These are phyloP conservation scores for Clathrus columnatus DNA, from an alignment of 768 basidiomycete genomes.

Conservation along the genomic window DNA sequence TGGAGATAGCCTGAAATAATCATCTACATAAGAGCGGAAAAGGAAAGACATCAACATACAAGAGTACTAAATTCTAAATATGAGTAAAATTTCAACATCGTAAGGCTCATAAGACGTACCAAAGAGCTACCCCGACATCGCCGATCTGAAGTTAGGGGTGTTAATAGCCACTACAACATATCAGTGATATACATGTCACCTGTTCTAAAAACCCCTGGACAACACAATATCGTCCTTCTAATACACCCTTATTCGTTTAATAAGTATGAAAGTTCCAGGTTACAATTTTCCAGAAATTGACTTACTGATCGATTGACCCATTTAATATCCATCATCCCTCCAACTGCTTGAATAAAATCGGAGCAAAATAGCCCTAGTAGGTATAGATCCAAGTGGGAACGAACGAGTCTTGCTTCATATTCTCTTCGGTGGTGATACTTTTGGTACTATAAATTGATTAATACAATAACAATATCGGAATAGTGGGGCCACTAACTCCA, in stretches of 20 bases:
- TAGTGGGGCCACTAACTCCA: slow-evolving; percentile 18
- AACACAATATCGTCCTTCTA: slow-evolving; percentile 24
- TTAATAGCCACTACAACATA: not conserved
- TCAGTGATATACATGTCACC: not conserved
- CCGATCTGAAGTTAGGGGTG: slow-evolving; percentile 30
- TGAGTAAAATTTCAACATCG: slow-evolving; percentile 2
- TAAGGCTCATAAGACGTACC: slow-evolving; percentile 18
- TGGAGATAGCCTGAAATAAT: slow-evolving; percentile 25
- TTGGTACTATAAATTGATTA: slow-evolving; percentile 10
- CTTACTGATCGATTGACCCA: slow-evolving; percentile 28
- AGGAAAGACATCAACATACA: slow-evolving; percentile 8
- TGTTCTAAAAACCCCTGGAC: slow-evolving; percentile 24
- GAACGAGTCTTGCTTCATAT: not conserved
- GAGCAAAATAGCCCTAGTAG: slow-evolving; percentile 21
- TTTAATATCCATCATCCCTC: slow-evolving; percentile 29
- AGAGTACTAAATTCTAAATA: slow-evolving; percentile 14
- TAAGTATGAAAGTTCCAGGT: not conserved
- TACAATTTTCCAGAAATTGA: not conserved
- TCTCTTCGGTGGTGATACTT: not conserved
- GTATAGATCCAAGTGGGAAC: slow-evolving; percentile 21
- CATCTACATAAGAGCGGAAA: not conserved
- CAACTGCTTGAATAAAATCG: slow-evolving; percentile 22
- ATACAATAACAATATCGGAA: slow-evolving; percentile 14
- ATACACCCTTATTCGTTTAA: slow-evolving; percentile 20
- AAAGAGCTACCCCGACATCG: slow-evolving; percentile 33